A percentile compares a stretch with the other conserved stretches of the same genome.
Evolutionary conservation across 108 stramenopile species (phyloP).

Genomic region (Skeletonema menzelii): DNA sequence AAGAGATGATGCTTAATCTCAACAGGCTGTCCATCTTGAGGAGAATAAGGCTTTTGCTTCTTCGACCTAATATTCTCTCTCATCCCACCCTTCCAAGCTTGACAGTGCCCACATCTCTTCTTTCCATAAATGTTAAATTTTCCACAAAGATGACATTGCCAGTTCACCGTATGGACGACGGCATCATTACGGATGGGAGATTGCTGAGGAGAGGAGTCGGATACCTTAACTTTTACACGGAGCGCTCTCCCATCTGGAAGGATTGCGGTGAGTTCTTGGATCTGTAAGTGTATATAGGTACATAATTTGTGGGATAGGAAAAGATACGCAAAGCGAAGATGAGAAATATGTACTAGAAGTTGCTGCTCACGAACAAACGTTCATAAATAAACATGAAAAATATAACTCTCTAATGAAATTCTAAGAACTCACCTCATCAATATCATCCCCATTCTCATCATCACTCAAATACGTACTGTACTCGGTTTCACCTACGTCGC

Average conservation of each 20-base stretch:
- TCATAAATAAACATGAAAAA: no score
- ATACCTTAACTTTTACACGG: neutral
- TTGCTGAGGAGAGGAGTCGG: neutral
- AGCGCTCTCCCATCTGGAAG: neutral
- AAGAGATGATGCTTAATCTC: neutral
- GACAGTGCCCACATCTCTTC: slow-evolving; percentile 26
- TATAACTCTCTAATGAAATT: neutral
- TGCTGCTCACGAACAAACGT: no score
- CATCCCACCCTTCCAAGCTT: slow-evolving; percentile 21
- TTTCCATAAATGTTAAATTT: slow-evolving; percentile 2
- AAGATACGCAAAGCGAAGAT: neutral
- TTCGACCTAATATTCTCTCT: slow-evolving; percentile 7
- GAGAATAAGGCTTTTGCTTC: slow-evolving; percentile 1
- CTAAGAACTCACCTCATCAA: neutral
- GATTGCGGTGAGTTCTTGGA: neutral
- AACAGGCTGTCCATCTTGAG: neutral
- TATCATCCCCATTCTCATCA: neutral
- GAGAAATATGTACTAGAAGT: neutral
- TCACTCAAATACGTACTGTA: neutral
- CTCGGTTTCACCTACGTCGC: neutral
- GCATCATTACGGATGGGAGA: neutral
- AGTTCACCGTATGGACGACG: neutral
- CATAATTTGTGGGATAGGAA: neutral
- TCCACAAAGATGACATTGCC: slow-evolving; percentile 16
- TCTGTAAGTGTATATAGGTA: neutral